phyloP scores from a whole-genome alignment of 108 stramenopile species.

The Fistulifera pelliculosa region DNA sequence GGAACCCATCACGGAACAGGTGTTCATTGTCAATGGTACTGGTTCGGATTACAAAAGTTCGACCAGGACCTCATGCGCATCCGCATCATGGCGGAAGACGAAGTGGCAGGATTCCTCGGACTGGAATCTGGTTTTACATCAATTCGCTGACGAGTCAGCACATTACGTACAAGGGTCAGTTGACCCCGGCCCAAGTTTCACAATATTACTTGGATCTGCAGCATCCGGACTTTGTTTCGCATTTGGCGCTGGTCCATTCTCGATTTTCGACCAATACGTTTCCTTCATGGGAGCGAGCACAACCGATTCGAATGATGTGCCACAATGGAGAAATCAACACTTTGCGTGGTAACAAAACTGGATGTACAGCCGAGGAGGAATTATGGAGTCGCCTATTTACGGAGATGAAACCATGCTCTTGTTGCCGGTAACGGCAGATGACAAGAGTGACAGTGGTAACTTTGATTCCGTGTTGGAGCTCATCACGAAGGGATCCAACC shows the following conservation, averaged over 20 bases:
- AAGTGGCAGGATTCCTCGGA: constrained; percentile 66
- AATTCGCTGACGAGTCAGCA: constrained; percentile 76
- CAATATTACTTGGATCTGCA: constrained; percentile 86
- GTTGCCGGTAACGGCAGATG: constrained; percentile 79
- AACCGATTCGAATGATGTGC: constrained; percentile 95
- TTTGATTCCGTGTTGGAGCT: constrained; percentile 94
- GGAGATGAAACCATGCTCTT: constrained; percentile 78
- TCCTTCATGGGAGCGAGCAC: constrained; percentile 93
- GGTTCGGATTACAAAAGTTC: constrained; percentile 36
- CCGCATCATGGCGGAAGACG: constrained; percentile 79
- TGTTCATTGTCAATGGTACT: constrained; percentile 50
- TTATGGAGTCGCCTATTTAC: constrained; percentile 86
- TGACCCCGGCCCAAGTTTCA: constrained; percentile 90
- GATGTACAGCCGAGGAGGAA: constrained; percentile 93
- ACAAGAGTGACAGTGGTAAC: constrained; percentile 94
- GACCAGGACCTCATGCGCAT: constrained; percentile 88
- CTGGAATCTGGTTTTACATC: constrained; percentile 88
- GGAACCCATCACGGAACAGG: constrained; percentile 84
- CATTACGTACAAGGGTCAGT: constrained; percentile 95
- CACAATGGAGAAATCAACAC: constrained; percentile 98
- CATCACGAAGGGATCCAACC: constrained; percentile 75
- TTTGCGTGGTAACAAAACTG: constrained; percentile 95
- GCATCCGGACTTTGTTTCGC: constrained; percentile 75
- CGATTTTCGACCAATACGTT: constrained; percentile 94
- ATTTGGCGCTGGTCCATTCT: constrained; percentile 89